Percentiles rank a stretch among this genome's conserved stretches.
phyloP scores from a whole-genome alignment of 2,329 filamentous ascomycete species.

The Plectosphaerella sp. region DNA sequence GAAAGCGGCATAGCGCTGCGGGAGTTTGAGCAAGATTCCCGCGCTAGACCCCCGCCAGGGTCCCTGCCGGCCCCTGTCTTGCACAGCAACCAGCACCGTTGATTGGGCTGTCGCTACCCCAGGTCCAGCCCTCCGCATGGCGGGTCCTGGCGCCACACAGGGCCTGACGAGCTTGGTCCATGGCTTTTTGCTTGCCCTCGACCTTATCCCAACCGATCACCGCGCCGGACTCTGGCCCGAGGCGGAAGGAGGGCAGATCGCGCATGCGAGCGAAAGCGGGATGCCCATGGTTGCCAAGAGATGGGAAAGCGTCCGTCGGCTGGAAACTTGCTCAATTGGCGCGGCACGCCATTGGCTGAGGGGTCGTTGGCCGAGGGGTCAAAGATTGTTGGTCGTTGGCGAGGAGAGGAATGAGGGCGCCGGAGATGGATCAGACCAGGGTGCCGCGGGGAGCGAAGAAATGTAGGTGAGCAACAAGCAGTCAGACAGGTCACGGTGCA shows the following conservation, averaged over 20 bases:
- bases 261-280: too few species aligned
- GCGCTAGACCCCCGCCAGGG: constrained; percentile 8
- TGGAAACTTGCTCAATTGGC: constrained; percentile 18
- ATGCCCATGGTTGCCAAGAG: background rate
- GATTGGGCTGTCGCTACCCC: constrained; percentile 3
- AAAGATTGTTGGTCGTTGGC: background rate
- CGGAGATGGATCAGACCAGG: background rate
- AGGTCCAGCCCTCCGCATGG: background rate
- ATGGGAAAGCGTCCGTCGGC: background rate
- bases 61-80: constrained; percentile 3
- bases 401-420: background rate
- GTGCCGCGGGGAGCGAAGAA: background rate
- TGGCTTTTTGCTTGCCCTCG: background rate
- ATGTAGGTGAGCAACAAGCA: background rate
- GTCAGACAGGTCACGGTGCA: too few species aligned
- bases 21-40: constrained; percentile 15
- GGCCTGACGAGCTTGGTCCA: background rate
- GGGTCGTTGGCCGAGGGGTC: background rate
- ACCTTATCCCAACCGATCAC: too few species aligned
- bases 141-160: background rate
- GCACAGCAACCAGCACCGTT: background rate
- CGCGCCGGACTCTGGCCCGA: too few species aligned
- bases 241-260: too few species aligned
- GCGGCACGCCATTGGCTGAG: constrained; percentile 6
- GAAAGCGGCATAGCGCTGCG: constrained; percentile 6